phyloP scores from a whole-genome alignment of 441 rosid genomes.

The Aquilaria agallochum region DNA sequence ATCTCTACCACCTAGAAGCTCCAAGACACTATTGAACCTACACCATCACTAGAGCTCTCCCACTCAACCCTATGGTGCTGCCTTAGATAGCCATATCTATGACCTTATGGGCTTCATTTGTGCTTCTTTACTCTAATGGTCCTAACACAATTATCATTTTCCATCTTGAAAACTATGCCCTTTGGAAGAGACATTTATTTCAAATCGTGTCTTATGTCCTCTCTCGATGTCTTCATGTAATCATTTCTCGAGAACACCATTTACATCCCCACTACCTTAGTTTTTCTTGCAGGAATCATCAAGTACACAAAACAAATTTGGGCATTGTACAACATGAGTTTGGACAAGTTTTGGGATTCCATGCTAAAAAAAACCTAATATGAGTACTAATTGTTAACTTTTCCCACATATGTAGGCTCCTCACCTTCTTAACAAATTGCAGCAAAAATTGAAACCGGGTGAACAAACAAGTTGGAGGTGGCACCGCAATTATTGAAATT shows the following conservation, averaged over 20 bases:
- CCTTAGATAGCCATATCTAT: constrained; percentile 23
- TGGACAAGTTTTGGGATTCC: constrained; percentile 40
- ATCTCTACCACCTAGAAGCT: constrained; percentile 34
- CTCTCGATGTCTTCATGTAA: constrained; percentile 39
- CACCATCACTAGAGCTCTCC: neutral
- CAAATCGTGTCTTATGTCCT: constrained; percentile 37
- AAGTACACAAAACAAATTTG: constrained; percentile 50
- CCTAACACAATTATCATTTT: constrained; percentile 66
- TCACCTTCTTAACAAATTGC: too few relatives aligned
- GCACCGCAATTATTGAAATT: too few relatives aligned
- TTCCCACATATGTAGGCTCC: too few relatives aligned
- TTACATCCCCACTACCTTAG: constrained; percentile 27
- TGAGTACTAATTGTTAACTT: constrained; percentile 32
- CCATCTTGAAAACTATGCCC: constrained; percentile 50
- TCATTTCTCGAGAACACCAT: constrained; percentile 25
- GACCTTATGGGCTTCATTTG: constrained; percentile 66
- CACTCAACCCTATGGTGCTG: neutral
- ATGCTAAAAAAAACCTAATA: constrained; percentile 34
- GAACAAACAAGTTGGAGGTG: too few relatives aligned
- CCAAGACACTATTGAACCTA: neutral
- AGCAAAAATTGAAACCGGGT: too few relatives aligned
- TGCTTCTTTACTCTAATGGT: constrained; percentile 62
- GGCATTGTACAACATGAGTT: constrained; percentile 49
- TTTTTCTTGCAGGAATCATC: constrained; percentile 40
- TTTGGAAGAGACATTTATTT: constrained; percentile 54